Evolutionary conservation across 176 grass and related monocot species (phyloP).

Genomic region (Tillandsia fasciculata): DNA sequence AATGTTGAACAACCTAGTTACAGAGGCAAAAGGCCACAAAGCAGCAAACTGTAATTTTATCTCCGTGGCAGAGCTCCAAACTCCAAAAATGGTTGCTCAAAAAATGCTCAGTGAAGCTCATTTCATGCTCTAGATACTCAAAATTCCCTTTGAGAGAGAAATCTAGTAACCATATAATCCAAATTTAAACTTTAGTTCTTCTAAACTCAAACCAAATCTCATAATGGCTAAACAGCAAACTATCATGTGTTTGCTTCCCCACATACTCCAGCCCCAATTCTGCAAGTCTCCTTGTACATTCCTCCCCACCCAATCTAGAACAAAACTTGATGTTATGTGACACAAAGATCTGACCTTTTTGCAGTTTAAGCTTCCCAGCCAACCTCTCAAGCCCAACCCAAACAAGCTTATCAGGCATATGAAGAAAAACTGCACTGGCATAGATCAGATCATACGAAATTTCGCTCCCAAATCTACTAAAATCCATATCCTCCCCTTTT

Average conservation of each 20-base stretch:
- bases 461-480: slow-evolving; percentile 61
- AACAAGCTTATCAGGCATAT: slow-evolving; percentile 69
- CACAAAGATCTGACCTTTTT: slow-evolving; percentile 79
- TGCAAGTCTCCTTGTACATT: slow-evolving; percentile 49
- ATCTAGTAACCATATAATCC: background rate
- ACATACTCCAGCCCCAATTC: slow-evolving; percentile 68
- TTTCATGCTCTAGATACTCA: background rate
- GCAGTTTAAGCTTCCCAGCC: slow-evolving; percentile 41
- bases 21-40: background rate
- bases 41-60: slow-evolving; percentile 6
- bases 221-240: slow-evolving; percentile 91
- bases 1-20: background rate
- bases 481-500: slow-evolving; percentile 80
- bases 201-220: slow-evolving; percentile 93
- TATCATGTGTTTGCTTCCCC: slow-evolving; percentile 74
- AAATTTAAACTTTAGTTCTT: slow-evolving; percentile 42
- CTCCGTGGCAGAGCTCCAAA: slow-evolving; percentile 23
- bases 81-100: background rate
- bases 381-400: slow-evolving; percentile 81
- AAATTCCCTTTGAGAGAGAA: background rate
- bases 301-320: slow-evolving; percentile 54
- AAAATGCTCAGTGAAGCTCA: background rate
- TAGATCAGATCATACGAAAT: slow-evolving; percentile 87
- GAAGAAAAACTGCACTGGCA: slow-evolving; percentile 79
- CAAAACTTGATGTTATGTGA: slow-evolving; percentile 95